Conservation (phyloP, 2,329 filamentous ascomycete genomes). For the Coniochaeta pulveracea region DNA sequence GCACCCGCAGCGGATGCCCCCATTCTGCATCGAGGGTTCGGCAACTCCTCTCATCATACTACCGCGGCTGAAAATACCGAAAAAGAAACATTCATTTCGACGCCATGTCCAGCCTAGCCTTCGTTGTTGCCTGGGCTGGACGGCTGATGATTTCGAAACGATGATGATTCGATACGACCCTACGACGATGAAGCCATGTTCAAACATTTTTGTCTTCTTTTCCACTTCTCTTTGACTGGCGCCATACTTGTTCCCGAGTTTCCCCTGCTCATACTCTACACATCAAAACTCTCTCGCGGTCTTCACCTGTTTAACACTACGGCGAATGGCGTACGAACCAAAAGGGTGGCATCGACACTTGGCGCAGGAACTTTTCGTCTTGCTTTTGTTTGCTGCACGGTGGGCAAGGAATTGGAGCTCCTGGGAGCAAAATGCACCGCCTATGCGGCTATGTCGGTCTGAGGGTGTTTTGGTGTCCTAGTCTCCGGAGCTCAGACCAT, state of each 20-base stretch:
- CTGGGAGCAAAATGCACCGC: too few species aligned
- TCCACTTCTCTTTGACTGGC: too few species aligned
- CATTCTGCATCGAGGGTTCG: background rate
- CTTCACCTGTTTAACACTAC: constrained; percentile 13
- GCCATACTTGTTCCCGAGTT: constrained; percentile 14
- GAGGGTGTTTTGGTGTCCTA: too few species aligned
- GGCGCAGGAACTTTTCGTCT: too few species aligned
- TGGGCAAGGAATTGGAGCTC: too few species aligned
- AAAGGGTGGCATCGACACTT: constrained; percentile 17
- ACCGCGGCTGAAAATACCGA: too few species aligned
- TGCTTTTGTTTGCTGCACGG: too few species aligned
- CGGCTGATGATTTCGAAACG: background rate
- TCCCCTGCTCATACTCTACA: constrained; percentile 13
- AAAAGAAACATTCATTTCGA: constrained; percentile 3
- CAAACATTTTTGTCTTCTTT: constrained; percentile 14
- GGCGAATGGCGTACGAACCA: constrained; percentile 30
- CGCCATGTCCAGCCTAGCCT: background rate
- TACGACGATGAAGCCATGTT: constrained; percentile 3
- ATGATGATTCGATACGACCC: background rate
- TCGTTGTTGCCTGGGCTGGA: background rate
- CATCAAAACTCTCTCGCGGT: constrained; percentile 9
- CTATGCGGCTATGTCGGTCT: too few species aligned
- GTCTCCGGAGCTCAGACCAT: too few species aligned
- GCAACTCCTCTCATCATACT: too few species aligned
- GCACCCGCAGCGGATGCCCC: background rate